These are phyloP conservation scores for Colletotrichum graminicola DNA, from an alignment of 2,329 filamentous ascomycete species.

Conservation along the genomic window DNA sequence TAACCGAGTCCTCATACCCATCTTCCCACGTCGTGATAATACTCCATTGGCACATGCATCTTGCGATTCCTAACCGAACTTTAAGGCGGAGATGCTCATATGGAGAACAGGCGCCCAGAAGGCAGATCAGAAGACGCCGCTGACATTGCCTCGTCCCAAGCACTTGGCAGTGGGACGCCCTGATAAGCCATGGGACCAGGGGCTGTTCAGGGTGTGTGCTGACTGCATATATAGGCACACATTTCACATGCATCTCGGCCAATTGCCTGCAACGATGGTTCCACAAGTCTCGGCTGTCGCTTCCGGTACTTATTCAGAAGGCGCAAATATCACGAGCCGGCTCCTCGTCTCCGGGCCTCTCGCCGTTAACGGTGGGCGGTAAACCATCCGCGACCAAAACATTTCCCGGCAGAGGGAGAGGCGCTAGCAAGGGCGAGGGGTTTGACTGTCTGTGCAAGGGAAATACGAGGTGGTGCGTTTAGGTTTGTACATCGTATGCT, in stretches of 20 bases:
- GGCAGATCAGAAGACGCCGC: not conserved
- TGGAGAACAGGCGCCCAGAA: not conserved
- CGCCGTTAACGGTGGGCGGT: not conserved
- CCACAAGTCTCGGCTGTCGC: not conserved
- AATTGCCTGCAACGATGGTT: not conserved
- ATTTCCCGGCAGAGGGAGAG: not conserved
- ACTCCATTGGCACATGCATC: not conserved
- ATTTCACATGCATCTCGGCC: conserved; percentile 3
- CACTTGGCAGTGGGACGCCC: conserved; percentile 4
- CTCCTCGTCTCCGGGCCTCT: not conserved
- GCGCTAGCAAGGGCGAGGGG: not conserved
- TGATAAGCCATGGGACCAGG: not conserved
- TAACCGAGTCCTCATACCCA: not conserved
- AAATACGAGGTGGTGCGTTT: not conserved
- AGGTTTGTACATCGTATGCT: not conserved
- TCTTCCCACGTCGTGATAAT: not conserved
- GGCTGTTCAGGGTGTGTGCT: not conserved
- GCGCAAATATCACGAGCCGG: not conserved
- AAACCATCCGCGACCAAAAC: not conserved
- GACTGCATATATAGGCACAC: conserved; percentile 3
- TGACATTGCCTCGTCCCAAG: not conserved
- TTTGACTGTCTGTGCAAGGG: conserved; percentile 7
- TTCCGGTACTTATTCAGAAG: not conserved
- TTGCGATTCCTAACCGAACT: not conserved
- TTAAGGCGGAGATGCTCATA: not conserved